Percentiles rank a stretch among this genome's conserved stretches.
phyloP scores from a whole-genome alignment of 371 early-diverging fungal genomes.

The Mortierella sp. region DNA sequence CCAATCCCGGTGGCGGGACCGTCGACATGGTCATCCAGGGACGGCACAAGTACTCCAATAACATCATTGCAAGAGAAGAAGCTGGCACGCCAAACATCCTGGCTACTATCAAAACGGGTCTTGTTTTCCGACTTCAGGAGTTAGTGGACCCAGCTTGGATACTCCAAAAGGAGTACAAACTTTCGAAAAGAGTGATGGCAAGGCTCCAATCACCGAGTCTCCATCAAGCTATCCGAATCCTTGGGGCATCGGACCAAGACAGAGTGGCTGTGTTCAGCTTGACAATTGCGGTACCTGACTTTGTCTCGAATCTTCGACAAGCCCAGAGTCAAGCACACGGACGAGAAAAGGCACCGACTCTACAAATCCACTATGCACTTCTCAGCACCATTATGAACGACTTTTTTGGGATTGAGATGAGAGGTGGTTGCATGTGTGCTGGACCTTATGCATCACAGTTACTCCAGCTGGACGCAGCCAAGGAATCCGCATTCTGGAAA shows the following conservation, averaged over 20 bases:
- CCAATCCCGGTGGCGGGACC: conserved; percentile 33
- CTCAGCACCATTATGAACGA: conserved; percentile 49
- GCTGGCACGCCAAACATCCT: conserved; percentile 45
- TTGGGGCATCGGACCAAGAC: conserved; percentile 19
- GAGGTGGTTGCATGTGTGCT: conserved; percentile 43
- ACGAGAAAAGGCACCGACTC: conserved; percentile 1
- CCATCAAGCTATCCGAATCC: conserved; percentile 6
- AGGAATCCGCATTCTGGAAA: conserved; percentile 34
- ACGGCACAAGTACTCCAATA: conserved; percentile 29
- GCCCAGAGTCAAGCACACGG: too few species aligned
- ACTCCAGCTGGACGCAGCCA: conserved; percentile 20
- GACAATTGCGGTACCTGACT: conserved; percentile 15
- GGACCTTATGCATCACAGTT: conserved; percentile 38
- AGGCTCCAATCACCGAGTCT: conserved; percentile 12
- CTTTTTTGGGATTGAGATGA: conserved; percentile 49
- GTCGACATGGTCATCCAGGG: conserved; percentile 38
- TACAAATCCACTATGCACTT: conserved; percentile 43
- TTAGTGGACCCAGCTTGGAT: conserved; percentile 25
- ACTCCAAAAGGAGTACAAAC: conserved; percentile 26
- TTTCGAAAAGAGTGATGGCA: conserved; percentile 20
- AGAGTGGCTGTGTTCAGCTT: conserved; percentile 40
- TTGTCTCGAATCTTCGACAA: not conserved
- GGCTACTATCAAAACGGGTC: conserved; percentile 36
- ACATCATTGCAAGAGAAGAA: conserved; percentile 33
- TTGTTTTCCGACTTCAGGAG: conserved; percentile 40